Evolutionary conservation across 2,329 filamentous ascomycete species (phyloP).

Genomic region (Pseudovirgaria hyperparasitica): DNA sequence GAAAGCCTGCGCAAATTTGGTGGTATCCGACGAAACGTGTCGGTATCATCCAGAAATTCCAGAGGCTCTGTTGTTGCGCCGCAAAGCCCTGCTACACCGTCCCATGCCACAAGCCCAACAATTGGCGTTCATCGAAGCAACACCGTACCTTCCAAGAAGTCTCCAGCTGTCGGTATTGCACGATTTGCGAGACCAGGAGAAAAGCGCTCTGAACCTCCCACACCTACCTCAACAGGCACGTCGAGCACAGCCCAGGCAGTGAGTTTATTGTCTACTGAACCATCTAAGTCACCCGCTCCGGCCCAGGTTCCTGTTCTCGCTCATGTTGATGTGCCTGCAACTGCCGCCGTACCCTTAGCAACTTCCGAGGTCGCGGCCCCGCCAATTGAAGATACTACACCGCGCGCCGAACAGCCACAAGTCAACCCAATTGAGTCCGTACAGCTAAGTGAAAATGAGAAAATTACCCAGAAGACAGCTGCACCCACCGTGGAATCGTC

Average conservation of each 20-base stretch:
- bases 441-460: slow-evolving; percentile 1
- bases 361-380: slow-evolving; percentile 27
- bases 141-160: slow-evolving; percentile 84
- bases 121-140: slow-evolving; percentile 66
- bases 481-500: no score
- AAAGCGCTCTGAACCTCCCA: slow-evolving; percentile 40
- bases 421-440: slow-evolving; percentile 2
- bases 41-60: slow-evolving; percentile 81
- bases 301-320: slow-evolving; percentile 12
- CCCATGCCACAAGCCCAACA: slow-evolving; percentile 23
- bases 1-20: slow-evolving; percentile 76
- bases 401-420: slow-evolving; percentile 17
- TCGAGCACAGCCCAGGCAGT: slow-evolving; percentile 20
- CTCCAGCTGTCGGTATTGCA: slow-evolving; percentile 47
- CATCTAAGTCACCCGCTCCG: slow-evolving; percentile 5
- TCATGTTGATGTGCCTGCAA: slow-evolving; percentile 30
- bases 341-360: slow-evolving; percentile 48
- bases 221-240: slow-evolving; percentile 35
- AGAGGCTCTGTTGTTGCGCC: slow-evolving; percentile 58
- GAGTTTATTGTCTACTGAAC: not conserved
- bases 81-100: slow-evolving; percentile 42
- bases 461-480: no score
- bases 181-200: slow-evolving; percentile 19
- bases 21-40: slow-evolving; percentile 73
- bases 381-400: slow-evolving; percentile 24